These are phyloP conservation scores for Colletotrichum horii DNA, from an alignment of 2,329 filamentous ascomycete genomes.

Conservation along the genomic window DNA sequence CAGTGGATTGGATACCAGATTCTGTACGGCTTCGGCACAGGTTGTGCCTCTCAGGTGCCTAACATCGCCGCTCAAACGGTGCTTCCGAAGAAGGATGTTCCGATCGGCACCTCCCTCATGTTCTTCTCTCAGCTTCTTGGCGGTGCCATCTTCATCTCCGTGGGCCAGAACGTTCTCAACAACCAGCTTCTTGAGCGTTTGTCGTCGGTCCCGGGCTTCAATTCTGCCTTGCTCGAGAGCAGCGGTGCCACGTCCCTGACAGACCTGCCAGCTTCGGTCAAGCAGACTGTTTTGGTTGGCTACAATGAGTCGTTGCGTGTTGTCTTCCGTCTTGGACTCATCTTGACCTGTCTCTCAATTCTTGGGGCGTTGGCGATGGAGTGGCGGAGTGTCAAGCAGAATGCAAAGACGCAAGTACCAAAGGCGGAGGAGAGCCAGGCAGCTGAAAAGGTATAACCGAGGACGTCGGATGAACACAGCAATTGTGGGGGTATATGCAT, in stretches of 20 bases:
- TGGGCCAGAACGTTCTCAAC: slow-evolving; percentile 56
- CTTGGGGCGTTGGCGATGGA: slow-evolving; percentile 57
- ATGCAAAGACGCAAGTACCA: not conserved
- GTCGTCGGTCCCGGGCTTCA: slow-evolving; percentile 36
- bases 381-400: slow-evolving; percentile 47
- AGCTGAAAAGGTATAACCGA: not conserved
- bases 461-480: not conserved
- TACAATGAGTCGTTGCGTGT: slow-evolving; percentile 62
- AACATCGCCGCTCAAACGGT: slow-evolving; percentile 51
- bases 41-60: slow-evolving; percentile 45
- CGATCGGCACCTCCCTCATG: slow-evolving; percentile 49
- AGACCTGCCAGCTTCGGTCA: not conserved
- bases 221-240: slow-evolving; percentile 33
- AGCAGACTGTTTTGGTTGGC: slow-evolving; percentile 31
- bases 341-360: slow-evolving; percentile 51
- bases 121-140: slow-evolving; percentile 50
- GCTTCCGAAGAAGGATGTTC: slow-evolving; percentile 44
- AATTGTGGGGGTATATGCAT: not conserved
- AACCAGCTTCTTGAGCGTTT: slow-evolving; percentile 48
- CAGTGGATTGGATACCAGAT: slow-evolving; percentile 32
- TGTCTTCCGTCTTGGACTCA: slow-evolving; percentile 60
- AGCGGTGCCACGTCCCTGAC: slow-evolving; percentile 37
- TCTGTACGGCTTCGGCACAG: slow-evolving; percentile 28
- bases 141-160: slow-evolving; percentile 53
- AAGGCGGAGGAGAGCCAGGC: not conserved